phyloP scores from a whole-genome alignment of 306 rosid species.

The Castanea crenata region DNA sequence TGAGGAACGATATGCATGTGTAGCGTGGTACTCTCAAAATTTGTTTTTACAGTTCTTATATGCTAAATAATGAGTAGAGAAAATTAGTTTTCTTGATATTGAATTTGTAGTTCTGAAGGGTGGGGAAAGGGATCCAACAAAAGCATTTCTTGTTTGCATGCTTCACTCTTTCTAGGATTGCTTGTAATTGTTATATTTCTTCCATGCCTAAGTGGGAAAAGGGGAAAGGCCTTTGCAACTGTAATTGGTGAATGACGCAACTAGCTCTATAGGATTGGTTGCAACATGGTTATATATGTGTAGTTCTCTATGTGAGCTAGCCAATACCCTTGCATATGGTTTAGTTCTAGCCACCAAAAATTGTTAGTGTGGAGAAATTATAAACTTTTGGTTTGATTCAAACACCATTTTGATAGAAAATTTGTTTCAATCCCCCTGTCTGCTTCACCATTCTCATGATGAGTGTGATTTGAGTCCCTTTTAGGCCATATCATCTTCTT shows the following conservation, averaged over 20 bases:
- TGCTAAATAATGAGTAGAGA: neutral
- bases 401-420: too few species aligned
- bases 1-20: too few species aligned
- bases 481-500: neutral
- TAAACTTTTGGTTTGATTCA: too few species aligned
- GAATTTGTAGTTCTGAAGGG: neutral
- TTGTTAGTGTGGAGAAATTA: too few species aligned
- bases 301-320: neutral
- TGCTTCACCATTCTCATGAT: neutral
- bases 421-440: neutral
- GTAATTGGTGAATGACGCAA: neutral
- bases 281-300: neutral
- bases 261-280: neutral
- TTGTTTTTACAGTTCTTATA: neutral
- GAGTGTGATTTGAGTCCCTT: constrained; percentile 2
- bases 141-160: neutral
- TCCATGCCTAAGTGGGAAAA: neutral
- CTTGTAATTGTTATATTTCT: neutral
- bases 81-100: too few species aligned
- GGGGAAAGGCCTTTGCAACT: neutral
- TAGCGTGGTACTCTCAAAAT: too few species aligned
- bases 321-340: neutral
- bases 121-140: neutral
- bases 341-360: too few species aligned
- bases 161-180: neutral